Evolutionary conservation across 371 early-diverging fungal genomes (phyloP), one percentile per base, ranked within the genome.

Genomic region (Actinomucor elegans): DNA sequence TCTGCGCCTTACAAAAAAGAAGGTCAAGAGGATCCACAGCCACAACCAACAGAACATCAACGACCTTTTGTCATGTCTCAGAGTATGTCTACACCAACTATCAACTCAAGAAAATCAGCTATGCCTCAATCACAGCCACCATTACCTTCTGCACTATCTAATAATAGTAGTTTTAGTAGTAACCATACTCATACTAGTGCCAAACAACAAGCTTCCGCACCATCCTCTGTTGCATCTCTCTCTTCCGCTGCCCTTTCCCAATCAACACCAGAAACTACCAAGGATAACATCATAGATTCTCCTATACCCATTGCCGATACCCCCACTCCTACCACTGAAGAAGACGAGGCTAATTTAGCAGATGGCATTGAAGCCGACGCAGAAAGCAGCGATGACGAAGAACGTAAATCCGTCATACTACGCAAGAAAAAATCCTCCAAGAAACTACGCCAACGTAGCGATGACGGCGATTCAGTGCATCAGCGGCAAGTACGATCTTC

Each of bases 401-500:
- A 60, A 27, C 18, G 34, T 15, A 42, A 32, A 15, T 40, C 40
- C 1, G 35, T 42, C 15, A 41, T 35, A 26, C 28, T 26, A 20
- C 44, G 38, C 17, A 58, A 40, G 44, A 55, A 52, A 45, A 53
- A 35, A 24, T 42, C 53, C 4, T 29, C 12, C 26, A 52, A 38
- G 36, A 65, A 45, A n/a, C 21, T 35, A 12, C 52, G 44, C 38
- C 24, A 55, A 51, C 41, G 27, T 4, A 12, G 21, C 14, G 26
- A 18, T 24, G 21, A 5, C 23, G n/a, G 14, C 5, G 9, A 17
- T 20, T 9, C 18, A n/a, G 24, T 14, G 23, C 15, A 59, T 12
- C 41, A 52, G 27, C 32, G 24, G 2, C 48, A 50, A 4, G 49
- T 70, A 38, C 60, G 68, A 28, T 43, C 59, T 32, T 64, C 67